phyloP scores from a whole-genome alignment of 306 rosid genomes.

The Purshia tridentata region DNA sequence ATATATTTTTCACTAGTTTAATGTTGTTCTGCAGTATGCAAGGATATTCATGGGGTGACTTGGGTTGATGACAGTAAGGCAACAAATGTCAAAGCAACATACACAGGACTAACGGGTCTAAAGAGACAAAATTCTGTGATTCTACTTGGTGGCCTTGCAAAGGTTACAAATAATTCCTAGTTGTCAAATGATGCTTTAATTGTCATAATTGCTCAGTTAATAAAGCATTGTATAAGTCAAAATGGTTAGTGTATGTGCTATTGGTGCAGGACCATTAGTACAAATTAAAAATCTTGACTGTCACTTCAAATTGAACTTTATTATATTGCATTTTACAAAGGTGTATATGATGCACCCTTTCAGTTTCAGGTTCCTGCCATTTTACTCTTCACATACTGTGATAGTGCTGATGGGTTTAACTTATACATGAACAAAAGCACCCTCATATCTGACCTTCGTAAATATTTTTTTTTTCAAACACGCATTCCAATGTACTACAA shows the following conservation, averaged over 20 bases:
- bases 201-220: not conserved
- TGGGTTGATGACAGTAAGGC: constrained; percentile 42
- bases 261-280: not conserved
- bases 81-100: constrained; percentile 32
- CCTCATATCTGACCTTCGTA: not conserved
- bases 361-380: not conserved
- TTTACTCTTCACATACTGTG: not conserved
- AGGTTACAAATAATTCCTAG: constrained; percentile 21
- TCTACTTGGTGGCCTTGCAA: constrained; percentile 38
- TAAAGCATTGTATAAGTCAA: not conserved
- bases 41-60: constrained; percentile 21
- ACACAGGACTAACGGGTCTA: constrained; percentile 35
- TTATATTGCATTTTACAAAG: not conserved
- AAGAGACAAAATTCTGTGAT: constrained; percentile 27
- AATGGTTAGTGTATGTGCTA: not conserved
- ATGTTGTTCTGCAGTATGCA: constrained; percentile 22
- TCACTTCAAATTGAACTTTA: not conserved
- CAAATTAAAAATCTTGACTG: not conserved
- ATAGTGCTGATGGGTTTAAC: not conserved
- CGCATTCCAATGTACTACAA: not conserved
- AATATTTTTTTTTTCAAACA: not conserved
- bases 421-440: not conserved
- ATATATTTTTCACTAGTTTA: constrained; percentile 1
- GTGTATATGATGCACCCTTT: not conserved
- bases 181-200: constrained; percentile 1